Conservation (phyloP, 208 protist genomes). For the Phytomonas sp. region DNA sequence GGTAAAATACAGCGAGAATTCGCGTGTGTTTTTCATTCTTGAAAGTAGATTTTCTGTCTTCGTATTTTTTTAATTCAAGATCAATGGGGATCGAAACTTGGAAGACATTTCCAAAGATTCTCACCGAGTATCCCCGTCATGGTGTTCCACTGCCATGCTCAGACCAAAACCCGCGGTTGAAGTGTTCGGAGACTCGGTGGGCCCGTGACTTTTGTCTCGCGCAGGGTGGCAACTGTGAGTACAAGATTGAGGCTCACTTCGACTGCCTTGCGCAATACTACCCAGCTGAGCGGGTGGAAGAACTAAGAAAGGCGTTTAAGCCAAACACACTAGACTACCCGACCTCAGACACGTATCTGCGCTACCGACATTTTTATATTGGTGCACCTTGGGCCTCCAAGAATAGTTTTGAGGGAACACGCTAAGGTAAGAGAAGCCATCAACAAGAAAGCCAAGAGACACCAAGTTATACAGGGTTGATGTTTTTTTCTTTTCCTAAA, state of each 20-base stretch:
- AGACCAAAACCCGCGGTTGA: slow-evolving; percentile 64
- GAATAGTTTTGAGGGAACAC: slow-evolving; percentile 65
- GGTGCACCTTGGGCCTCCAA: slow-evolving; percentile 61
- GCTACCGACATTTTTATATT: slow-evolving; percentile 78
- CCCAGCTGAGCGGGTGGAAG: slow-evolving; percentile 67
- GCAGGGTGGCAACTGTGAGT: slow-evolving; percentile 78
- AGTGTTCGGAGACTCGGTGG: slow-evolving; percentile 80
- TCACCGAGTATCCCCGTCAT: slow-evolving; percentile 74
- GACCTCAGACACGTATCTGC: slow-evolving; percentile 78
- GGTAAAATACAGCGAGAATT: too few species aligned
- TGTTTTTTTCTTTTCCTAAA: too few species aligned
- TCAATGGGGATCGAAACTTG: slow-evolving; percentile 83
- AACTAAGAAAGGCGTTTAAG: slow-evolving; percentile 76
- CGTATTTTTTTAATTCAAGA: too few species aligned
- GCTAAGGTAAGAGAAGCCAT: slow-evolving; percentile 22
- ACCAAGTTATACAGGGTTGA: too few species aligned
- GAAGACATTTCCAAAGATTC: slow-evolving; percentile 64
- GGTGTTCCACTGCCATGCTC: slow-evolving; percentile 71
- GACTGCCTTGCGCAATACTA: slow-evolving; percentile 84
- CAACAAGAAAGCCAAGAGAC: slow-evolving; percentile 1
- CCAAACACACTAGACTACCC: slow-evolving; percentile 80
- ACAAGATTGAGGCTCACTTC: slow-evolving; percentile 90
- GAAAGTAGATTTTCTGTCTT: too few species aligned
- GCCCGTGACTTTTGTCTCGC: slow-evolving; percentile 80
- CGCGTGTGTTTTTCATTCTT: too few species aligned